Base-by-base conservation (phyloP, 306 rosid genomes). In the Oemleria cerasiformis region DNA sequence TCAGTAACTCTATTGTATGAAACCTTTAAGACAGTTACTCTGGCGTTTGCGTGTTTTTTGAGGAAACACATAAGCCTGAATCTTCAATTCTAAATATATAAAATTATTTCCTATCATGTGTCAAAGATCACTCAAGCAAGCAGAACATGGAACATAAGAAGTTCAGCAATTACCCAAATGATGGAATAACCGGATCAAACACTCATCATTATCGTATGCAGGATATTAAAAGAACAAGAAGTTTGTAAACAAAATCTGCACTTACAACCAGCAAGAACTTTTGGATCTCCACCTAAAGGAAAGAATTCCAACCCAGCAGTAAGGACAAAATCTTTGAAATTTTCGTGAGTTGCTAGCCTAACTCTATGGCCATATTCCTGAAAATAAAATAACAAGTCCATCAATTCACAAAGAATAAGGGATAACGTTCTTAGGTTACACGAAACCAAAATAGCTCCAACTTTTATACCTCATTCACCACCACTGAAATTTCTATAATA, bases 231-330 rank as follows among this genome's bases (percentile, higher is more conserved):
- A 77, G 60, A 67, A 5, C 19, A 77, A 61, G 57, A 6, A 57
- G 55, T 43, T 66, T 16, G 39, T 15, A 61, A 67, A 80, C 72
- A 62, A 73, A 80, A 63, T 45, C 68, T 76, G 76, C 73, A 84
- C 98, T 91, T 84, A 94, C 98, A 94, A 43, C 85, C 97, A 73
- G 98, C 98, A 70, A 94, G 98, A 86, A 94, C 86, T 89, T 91
- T 91, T 60, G 98, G 96, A 82, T 94, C 98, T 78, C 98, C 97
- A 66, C 98, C 97, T 73, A 94, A 79, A 66, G 97, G 92, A 84
- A 50, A 94, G 87, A 91, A 89, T 78, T 94, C 98, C 91, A 94
- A 80, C 63, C 98, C 98, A 67, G 89, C 87, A 63, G 81, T 67
- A 78, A 87, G 80, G 70, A 94, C 90, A 74, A 91, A 94, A 73